phyloP scores from a whole-genome alignment of 1,139 yeast species.

The Blastobotrys indianensis region DNA sequence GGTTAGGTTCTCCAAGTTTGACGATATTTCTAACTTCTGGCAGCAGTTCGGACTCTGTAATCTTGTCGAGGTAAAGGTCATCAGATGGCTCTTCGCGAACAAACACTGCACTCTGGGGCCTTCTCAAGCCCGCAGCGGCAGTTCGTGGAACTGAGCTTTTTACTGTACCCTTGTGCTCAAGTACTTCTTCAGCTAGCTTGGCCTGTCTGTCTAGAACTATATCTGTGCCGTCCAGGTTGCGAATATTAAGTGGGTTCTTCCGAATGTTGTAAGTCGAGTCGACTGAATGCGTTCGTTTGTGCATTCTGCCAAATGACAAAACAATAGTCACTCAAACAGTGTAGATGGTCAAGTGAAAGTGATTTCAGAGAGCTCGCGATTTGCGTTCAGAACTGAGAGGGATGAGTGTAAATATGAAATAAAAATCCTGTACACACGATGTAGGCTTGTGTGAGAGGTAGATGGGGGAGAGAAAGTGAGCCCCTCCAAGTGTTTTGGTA shows the following conservation, averaged over 20 bases:
- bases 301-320: conserved; percentile 7
- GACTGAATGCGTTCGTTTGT: conserved; percentile 4
- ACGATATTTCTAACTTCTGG: too few species aligned
- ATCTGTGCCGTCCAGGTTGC: conserved; percentile 31
- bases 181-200: neutral
- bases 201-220: conserved; percentile 19
- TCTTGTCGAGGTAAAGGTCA: neutral
- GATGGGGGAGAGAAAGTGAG: too few species aligned
- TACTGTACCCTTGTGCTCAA: conserved; percentile 8
- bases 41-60: neutral
- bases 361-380: too few species aligned
- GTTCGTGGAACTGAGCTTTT: neutral
- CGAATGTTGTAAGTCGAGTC: conserved; percentile 12
- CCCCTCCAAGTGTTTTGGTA: too few species aligned
- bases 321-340: too few species aligned
- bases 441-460: too few species aligned
- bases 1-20: too few species aligned
- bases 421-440: too few species aligned
- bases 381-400: too few species aligned
- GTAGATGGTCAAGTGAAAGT: too few species aligned
- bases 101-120: conserved; percentile 11
- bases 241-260: conserved; percentile 26
- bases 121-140: conserved; percentile 1
- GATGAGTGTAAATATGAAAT: too few species aligned
- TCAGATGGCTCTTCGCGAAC: neutral